Base-by-base conservation (phyloP, 225 moss, liverwort and hornwort genomes). In the Marchantia paleacea region DNA sequence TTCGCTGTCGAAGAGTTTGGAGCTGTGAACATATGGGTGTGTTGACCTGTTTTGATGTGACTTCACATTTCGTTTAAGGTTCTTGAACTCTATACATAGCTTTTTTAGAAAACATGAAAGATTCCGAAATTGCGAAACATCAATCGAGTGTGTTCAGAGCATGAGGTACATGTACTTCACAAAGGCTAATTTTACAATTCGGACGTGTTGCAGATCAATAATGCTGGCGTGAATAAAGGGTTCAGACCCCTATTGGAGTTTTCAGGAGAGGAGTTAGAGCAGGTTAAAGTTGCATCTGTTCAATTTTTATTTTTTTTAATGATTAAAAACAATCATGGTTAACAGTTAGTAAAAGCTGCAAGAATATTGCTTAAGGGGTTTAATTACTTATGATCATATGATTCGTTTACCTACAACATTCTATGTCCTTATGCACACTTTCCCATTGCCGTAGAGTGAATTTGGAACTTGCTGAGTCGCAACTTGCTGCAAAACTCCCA, bases 221-320 rank as follows among this genome's bases (percentile, higher is more conserved):
- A 96, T 79, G 96, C 96, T 66, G 92, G 96, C 80, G 91, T 94
- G 83, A 96, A 94, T 55, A 94, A 94, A 83, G 96, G 96, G 52
- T 96, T 96, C 76, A 92, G 91, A 66, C 94, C 96, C 70, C 85
- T 96, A 18, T 80, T 96, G 50, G 96, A 94, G 70, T 94, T 94
- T 85, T 87, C 96, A 52, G 90, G 89, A 76, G 92, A 91, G 87
- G 96, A 96, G 86, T 83, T 96, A 53, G 78, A 86, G 51, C 90
- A 94, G 91, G 93, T 93, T 62, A 29, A 26, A 12, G 10, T 30
- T 39, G 39, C 39, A 39, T 39, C 39, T 5, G 39, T 39, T 39
- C 39, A 39, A 2, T 2, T 39, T 39, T 39, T n/a, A n/a, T n/a
- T 39, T 39, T 39, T 39, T 39, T 39, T 5, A 39, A 39, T 39